These are phyloP conservation scores for Rhizoclosmatium sp. DNA, from an alignment of 192 early-diverging fungal species.

Conservation along the genomic window DNA sequence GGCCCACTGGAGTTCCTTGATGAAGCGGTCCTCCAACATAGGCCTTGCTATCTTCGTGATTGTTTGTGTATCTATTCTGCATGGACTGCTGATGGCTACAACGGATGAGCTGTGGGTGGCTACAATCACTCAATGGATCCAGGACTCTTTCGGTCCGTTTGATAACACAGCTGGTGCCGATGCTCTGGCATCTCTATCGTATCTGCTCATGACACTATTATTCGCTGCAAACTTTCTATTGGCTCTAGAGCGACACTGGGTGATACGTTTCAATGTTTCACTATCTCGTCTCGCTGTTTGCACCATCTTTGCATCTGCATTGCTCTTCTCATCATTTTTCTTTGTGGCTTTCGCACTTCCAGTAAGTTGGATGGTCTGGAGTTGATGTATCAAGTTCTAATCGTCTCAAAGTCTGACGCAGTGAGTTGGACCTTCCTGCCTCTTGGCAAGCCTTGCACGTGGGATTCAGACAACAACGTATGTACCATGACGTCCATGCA, in stretches of 20 bases:
- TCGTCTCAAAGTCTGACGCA: background rate
- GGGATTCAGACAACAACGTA: background rate
- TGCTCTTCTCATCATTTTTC: slow-evolving; percentile 1
- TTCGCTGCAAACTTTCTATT: slow-evolving; percentile 22
- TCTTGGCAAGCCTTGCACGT: slow-evolving; percentile 11
- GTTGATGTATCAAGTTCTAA: background rate
- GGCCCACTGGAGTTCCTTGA: background rate
- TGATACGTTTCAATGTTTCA: background rate
- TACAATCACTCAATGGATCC: background rate
- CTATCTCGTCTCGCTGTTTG: background rate
- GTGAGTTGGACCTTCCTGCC: slow-evolving; percentile 17
- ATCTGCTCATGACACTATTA: background rate
- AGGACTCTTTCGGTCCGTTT: background rate
- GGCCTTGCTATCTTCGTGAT: background rate
- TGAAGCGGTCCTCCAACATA: slow-evolving; percentile 13
- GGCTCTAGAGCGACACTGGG: slow-evolving; percentile 29
- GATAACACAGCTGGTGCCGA: background rate
- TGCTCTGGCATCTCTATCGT: slow-evolving; percentile 2
- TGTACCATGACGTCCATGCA: background rate
- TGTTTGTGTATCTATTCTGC: background rate
- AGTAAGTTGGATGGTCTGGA: background rate
- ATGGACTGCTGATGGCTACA: background rate
- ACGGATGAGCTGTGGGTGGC: slow-evolving; percentile 21
- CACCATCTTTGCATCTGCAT: background rate
- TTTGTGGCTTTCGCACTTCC: slow-evolving; percentile 1